Evolutionary conservation across 1,284 basidiomycete genomes (phyloP).

Genomic region (Pseudozyma flocculosa): DNA sequence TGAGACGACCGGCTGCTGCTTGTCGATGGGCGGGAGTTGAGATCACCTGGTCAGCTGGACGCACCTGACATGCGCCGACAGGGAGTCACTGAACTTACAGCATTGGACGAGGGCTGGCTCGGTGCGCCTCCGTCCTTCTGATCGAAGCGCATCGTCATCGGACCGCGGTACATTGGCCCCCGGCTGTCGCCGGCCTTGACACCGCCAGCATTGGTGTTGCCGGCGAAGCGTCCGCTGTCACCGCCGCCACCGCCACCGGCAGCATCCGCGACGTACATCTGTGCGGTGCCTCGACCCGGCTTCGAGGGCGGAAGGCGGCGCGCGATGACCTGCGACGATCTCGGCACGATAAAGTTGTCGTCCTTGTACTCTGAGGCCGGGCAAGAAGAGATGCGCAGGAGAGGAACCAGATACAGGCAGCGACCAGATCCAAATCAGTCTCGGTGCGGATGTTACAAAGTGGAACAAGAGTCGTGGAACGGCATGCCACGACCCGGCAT

Average conservation of each 20-base stretch:
- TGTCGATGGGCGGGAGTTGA: too few species aligned
- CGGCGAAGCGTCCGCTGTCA: constrained; percentile 16
- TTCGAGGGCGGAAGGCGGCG: constrained; percentile 81
- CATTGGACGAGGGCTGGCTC: constrained; percentile 8
- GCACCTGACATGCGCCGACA: too few species aligned
- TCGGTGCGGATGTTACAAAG: too few species aligned
- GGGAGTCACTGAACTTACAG: constrained; percentile 1
- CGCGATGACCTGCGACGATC: constrained; percentile 89
- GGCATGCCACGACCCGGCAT: too few species aligned
- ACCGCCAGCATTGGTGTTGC: constrained; percentile 20
- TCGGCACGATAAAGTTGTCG: constrained; percentile 85
- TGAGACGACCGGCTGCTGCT: background rate
- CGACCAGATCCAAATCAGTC: too few species aligned
- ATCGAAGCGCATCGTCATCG: constrained; percentile 87
- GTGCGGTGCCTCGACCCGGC: constrained; percentile 87
- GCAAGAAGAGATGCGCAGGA: too few species aligned
- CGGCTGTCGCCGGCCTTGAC: constrained; percentile 12
- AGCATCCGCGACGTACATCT: constrained; percentile 74
- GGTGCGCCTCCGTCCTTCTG: constrained; percentile 66
- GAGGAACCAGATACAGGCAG: too few species aligned
- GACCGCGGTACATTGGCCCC: constrained; percentile 34
- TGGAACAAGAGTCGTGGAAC: too few species aligned
- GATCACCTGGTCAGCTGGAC: too few species aligned
- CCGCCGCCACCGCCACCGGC: constrained; percentile 18
- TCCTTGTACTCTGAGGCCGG: constrained; percentile 77